A percentile compares a stretch with the other conserved stretches of the same genome.
These are phyloP conservation scores for Coemansia sp. DNA, from an alignment of 192 early-diverging fungal genomes.

Conservation along the genomic window DNA sequence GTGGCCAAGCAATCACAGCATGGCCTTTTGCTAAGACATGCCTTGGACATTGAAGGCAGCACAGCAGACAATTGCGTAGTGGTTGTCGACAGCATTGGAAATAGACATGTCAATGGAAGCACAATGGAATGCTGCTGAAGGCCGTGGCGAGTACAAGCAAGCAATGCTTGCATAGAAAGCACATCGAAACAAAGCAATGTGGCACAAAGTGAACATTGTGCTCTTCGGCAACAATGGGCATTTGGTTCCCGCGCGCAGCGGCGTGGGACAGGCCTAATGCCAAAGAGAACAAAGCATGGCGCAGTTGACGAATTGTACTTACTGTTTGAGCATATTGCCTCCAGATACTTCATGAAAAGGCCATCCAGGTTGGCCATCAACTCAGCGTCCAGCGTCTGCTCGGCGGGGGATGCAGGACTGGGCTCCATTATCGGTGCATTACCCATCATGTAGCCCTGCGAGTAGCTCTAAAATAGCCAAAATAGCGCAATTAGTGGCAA, in stretches of 20 bases:
- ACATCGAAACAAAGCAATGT: slow-evolving; percentile 3
- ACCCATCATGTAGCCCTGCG: slow-evolving; percentile 44
- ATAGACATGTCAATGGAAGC: neutral
- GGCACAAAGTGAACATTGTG: slow-evolving; percentile 3
- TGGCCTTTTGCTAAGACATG: neutral
- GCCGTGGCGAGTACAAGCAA: neutral
- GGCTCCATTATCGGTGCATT: slow-evolving; percentile 35
- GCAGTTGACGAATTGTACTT: slow-evolving; percentile 30
- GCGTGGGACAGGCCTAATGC: neutral
- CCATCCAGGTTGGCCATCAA: slow-evolving; percentile 57
- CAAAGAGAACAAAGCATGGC: slow-evolving; percentile 6
- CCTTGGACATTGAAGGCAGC: neutral
- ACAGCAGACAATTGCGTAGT: neutral
- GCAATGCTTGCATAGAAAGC: slow-evolving; percentile 3
- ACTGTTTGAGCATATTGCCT: slow-evolving; percentile 67
- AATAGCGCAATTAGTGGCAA: slow-evolving; percentile 10
- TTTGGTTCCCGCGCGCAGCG: neutral
- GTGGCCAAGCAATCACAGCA: neutral
- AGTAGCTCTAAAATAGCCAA: slow-evolving; percentile 35
- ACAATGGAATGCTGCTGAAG: slow-evolving; percentile 5
- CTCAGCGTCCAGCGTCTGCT: slow-evolving; percentile 50
- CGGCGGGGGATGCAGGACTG: slow-evolving; percentile 38
- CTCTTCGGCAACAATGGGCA: neutral
- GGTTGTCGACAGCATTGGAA: neutral
- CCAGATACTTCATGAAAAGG: slow-evolving; percentile 66